Evolutionary conservation across 2,329 filamentous ascomycete species (phyloP).

Genomic region (Arthroderma uncinatum): DNA sequence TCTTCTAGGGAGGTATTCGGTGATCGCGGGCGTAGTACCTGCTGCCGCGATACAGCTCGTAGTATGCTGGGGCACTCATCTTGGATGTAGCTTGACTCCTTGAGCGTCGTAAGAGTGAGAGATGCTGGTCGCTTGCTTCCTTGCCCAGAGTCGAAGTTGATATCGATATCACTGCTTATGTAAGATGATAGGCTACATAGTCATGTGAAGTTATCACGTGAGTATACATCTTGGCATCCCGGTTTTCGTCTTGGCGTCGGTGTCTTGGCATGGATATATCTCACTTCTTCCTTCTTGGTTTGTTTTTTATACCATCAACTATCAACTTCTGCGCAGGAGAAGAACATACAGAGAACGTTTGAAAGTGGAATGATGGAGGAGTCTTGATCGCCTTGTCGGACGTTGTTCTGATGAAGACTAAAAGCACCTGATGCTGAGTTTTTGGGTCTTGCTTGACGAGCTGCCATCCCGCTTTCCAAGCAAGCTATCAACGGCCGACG

Average conservation of each 20-base stretch:
- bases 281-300: background rate
- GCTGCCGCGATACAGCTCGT: constrained; percentile 96
- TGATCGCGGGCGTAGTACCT: constrained; percentile 62
- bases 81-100: constrained; percentile 12
- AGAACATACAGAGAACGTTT: too few species aligned
- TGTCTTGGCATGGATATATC: background rate
- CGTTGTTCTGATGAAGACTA: too few species aligned
- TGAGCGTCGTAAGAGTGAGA: too few species aligned
- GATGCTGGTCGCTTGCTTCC: background rate
- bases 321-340: too few species aligned
- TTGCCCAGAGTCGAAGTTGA: background rate
- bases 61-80: constrained; percentile 51
- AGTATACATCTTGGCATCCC: background rate
- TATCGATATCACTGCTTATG: too few species aligned
- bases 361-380: too few species aligned
- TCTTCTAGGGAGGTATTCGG: background rate
- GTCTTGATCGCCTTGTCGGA: too few species aligned
- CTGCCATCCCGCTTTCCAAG: too few species aligned
- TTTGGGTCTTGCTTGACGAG: too few species aligned
- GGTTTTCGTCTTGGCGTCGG: too few species aligned
- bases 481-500: background rate
- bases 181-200: background rate
- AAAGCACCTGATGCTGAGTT: too few species aligned
- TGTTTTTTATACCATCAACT: too few species aligned
- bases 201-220: background rate